These are phyloP conservation scores for Mucor irregularis DNA, from an alignment of 371 early-diverging fungal genomes.

Conservation along the genomic window DNA sequence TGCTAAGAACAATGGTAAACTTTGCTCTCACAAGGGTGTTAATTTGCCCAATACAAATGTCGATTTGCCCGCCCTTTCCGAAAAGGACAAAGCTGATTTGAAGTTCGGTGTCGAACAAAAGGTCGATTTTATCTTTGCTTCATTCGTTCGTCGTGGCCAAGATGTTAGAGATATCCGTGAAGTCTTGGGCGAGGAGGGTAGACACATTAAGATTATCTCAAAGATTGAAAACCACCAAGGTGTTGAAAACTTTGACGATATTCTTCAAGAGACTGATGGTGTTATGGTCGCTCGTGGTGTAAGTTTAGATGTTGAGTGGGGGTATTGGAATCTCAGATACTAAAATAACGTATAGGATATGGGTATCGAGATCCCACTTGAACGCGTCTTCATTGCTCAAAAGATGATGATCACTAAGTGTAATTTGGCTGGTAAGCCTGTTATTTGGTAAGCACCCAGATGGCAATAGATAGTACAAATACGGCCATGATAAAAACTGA, in stretches of 20 bases:
- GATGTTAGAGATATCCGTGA: slow-evolving; percentile 86
- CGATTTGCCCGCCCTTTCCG: slow-evolving; percentile 91
- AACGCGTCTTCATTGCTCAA: slow-evolving; percentile 92
- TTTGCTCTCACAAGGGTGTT: slow-evolving; percentile 85
- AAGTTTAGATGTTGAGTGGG: slow-evolving; percentile 18
- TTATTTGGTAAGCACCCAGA: slow-evolving; percentile 68
- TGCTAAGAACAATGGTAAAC: slow-evolving; percentile 75
- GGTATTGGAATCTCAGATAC: neutral
- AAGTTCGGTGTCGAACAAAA: slow-evolving; percentile 91
- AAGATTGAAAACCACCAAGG: slow-evolving; percentile 98
- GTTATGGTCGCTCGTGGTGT: slow-evolving; percentile 98
- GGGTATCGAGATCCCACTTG: slow-evolving; percentile 96
- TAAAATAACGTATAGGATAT: slow-evolving; percentile 67
- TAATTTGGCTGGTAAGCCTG: slow-evolving; percentile 94
- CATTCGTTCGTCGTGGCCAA: slow-evolving; percentile 91
- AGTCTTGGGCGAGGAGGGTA: slow-evolving; percentile 77
- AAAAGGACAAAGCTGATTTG: slow-evolving; percentile 92
- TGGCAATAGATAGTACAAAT: neutral
- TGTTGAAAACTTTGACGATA: slow-evolving; percentile 96
- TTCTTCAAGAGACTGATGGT: slow-evolving; percentile 93
- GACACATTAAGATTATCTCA: slow-evolving; percentile 89
- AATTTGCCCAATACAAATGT: slow-evolving; percentile 88
- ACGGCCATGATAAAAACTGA: too few species aligned
- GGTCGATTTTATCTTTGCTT: slow-evolving; percentile 97
- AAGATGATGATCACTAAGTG: slow-evolving; percentile 97